Conservation (phyloP, 1,284 basidiomycete species). For the Hortiboletus rubellus region DNA sequence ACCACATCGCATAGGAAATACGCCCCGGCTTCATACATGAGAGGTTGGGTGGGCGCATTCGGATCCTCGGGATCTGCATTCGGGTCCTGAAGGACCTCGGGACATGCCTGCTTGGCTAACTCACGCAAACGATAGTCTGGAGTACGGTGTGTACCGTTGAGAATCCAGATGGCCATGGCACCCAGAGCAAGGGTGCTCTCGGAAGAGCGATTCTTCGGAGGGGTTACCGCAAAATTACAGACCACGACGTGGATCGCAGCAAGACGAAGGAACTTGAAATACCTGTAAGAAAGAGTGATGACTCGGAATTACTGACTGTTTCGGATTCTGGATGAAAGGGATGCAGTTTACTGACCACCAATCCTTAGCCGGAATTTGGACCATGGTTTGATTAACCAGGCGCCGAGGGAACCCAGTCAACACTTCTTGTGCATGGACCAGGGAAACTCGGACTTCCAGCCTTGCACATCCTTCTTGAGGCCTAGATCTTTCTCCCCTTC, state of each 20-base stretch:
- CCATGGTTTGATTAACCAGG: background rate
- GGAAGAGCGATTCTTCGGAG: too few relatives aligned
- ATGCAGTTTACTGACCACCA: background rate
- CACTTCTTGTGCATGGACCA: background rate
- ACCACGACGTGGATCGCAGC: too few relatives aligned
- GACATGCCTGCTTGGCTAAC: background rate
- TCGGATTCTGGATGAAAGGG: too few relatives aligned
- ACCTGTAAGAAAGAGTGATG: too few relatives aligned
- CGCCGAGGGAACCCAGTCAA: too few relatives aligned
- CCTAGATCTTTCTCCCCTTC: too few relatives aligned
- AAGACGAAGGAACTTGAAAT: too few relatives aligned
- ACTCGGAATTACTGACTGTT: too few relatives aligned
- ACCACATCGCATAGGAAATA: constrained; percentile 3
- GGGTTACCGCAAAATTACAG: too few relatives aligned
- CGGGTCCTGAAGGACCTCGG: background rate
- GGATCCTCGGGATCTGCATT: background rate
- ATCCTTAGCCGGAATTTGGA: background rate
- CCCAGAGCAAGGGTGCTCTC: background rate
- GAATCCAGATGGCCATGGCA: too few relatives aligned
- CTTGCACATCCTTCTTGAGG: constrained; percentile 6
- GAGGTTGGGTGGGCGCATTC: background rate
- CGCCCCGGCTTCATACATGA: constrained; percentile 7
- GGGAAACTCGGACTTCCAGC: constrained; percentile 1
- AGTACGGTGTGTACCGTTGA: background rate
- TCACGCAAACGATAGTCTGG: background rate